Percentiles rank a stretch among this genome's conserved stretches.
Conservation (phyloP, 768 basidiomycete genomes). For the Lentinula sp. region DNA sequence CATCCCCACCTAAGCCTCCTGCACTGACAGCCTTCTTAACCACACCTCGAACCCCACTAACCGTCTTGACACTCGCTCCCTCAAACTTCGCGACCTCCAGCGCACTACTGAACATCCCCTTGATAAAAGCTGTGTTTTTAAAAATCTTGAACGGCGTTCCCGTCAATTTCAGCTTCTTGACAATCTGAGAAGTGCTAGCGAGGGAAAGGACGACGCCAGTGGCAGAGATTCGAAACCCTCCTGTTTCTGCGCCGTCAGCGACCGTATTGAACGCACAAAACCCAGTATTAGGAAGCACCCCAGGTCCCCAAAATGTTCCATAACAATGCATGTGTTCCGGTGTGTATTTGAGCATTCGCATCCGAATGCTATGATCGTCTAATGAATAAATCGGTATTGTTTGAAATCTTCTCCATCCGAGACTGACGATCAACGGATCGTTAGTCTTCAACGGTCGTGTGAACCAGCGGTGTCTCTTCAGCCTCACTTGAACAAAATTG, state of each 20-base stretch:
- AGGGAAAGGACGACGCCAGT: slow-evolving; percentile 94
- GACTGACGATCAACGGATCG: slow-evolving; percentile 90
- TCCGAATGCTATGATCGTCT: slow-evolving; percentile 96
- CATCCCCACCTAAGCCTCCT: slow-evolving; percentile 50
- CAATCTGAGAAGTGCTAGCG: slow-evolving; percentile 73
- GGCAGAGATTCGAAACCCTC: slow-evolving; percentile 83
- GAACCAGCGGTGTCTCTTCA: slow-evolving; percentile 97
- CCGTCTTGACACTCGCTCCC: slow-evolving; percentile 93
- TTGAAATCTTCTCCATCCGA: slow-evolving; percentile 99
- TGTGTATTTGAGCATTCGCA: slow-evolving; percentile 99
- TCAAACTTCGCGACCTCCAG: slow-evolving; percentile 98
- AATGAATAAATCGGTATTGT: slow-evolving; percentile 91
- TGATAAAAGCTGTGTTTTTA: slow-evolving; percentile 98
- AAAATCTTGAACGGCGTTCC: slow-evolving; percentile 96
- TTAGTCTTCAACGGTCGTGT: slow-evolving; percentile 90
- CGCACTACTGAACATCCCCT: slow-evolving; percentile 92
- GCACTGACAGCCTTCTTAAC: slow-evolving; percentile 87
- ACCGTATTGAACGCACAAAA: slow-evolving; percentile 97
- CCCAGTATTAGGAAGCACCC: slow-evolving; percentile 87
- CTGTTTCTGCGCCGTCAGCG: slow-evolving; percentile 30
- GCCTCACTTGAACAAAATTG: slow-evolving; percentile 89
- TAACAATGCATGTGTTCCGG: slow-evolving; percentile 99
- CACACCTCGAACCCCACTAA: slow-evolving; percentile 93
- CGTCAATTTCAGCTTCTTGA: slow-evolving; percentile 97
- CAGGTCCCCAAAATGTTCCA: slow-evolving; percentile 95